These are phyloP conservation scores for Cladophialophora carrionii DNA, from an alignment of 2,329 filamentous ascomycete species.

Conservation along the genomic window DNA sequence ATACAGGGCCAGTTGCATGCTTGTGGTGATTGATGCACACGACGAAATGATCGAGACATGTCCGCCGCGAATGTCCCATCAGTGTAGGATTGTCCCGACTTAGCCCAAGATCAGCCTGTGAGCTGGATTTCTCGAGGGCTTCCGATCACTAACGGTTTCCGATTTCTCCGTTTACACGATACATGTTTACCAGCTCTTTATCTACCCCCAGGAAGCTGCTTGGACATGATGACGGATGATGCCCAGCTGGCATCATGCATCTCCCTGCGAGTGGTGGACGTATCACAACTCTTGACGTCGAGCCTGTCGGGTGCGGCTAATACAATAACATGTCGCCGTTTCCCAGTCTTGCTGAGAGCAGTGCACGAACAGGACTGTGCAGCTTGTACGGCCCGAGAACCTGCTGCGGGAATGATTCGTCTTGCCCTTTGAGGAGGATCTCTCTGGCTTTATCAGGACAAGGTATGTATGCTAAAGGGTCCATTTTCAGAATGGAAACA, in stretches of 20 bases:
- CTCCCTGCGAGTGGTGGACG: background rate
- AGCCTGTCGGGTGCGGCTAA: background rate
- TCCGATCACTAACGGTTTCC: background rate
- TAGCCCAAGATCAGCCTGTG: background rate
- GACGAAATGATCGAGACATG: background rate
- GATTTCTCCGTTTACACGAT: background rate
- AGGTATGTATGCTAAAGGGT: background rate
- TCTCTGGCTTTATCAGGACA: too few species aligned
- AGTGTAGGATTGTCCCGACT: background rate
- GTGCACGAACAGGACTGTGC: too few species aligned
- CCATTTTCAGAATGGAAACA: background rate
- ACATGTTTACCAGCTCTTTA: background rate
- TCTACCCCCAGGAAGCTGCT: too few species aligned
- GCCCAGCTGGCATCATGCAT: background rate
- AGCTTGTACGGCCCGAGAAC: too few species aligned
- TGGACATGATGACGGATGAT: background rate
- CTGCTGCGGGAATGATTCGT: background rate
- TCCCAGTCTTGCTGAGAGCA: too few species aligned
- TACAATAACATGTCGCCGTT: too few species aligned
- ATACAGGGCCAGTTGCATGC: background rate
- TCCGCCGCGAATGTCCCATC: background rate
- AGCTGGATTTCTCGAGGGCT: background rate
- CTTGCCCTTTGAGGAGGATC: too few species aligned
- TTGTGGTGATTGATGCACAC: background rate
- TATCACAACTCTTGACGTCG: background rate